Conservation (phyloP, 352 stramenopile genomes). For the Globisporangium irregulare region DNA sequence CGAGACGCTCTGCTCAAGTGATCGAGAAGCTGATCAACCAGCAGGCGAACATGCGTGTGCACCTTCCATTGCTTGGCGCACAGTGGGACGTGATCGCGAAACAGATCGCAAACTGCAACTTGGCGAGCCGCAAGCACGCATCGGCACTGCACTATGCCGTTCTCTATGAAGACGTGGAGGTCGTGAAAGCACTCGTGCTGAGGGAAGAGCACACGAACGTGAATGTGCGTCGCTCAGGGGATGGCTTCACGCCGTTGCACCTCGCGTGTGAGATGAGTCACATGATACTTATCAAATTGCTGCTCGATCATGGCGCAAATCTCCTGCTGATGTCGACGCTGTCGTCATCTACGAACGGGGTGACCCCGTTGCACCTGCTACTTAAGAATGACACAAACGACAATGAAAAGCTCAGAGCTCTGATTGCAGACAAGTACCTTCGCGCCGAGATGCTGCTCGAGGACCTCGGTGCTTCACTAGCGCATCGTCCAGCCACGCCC, state of each 20-base stretch:
- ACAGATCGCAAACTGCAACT: slow-evolving; percentile 22
- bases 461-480: slow-evolving; percentile 17
- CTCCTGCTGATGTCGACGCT: slow-evolving; percentile 49
- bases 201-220: slow-evolving; percentile 41
- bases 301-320: slow-evolving; percentile 51
- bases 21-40: slow-evolving; percentile 40
- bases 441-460: slow-evolving; percentile 44
- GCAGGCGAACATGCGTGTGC: slow-evolving; percentile 58
- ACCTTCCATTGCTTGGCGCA: slow-evolving; percentile 42
- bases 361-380: slow-evolving; percentile 51
- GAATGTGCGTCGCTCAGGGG: slow-evolving; percentile 52
- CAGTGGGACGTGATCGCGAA: slow-evolving; percentile 15
- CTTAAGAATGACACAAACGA: slow-evolving; percentile 47
- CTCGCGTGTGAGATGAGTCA: slow-evolving; percentile 57
- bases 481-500: slow-evolving; percentile 2
- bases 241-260: slow-evolving; percentile 66
- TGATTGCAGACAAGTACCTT: slow-evolving; percentile 40
- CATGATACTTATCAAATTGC: slow-evolving; percentile 40
- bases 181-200: slow-evolving; percentile 35
- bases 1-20: slow-evolving; percentile 37
- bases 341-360: slow-evolving; percentile 28
- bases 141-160: slow-evolving; percentile 64
- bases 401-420: slow-evolving; percentile 41
- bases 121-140: slow-evolving; percentile 40
- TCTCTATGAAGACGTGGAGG: slow-evolving; percentile 48